These are phyloP conservation scores for Beauveria scarabaeidicola DNA, from an alignment of 2,329 filamentous ascomycete species.

Conservation along the genomic window DNA sequence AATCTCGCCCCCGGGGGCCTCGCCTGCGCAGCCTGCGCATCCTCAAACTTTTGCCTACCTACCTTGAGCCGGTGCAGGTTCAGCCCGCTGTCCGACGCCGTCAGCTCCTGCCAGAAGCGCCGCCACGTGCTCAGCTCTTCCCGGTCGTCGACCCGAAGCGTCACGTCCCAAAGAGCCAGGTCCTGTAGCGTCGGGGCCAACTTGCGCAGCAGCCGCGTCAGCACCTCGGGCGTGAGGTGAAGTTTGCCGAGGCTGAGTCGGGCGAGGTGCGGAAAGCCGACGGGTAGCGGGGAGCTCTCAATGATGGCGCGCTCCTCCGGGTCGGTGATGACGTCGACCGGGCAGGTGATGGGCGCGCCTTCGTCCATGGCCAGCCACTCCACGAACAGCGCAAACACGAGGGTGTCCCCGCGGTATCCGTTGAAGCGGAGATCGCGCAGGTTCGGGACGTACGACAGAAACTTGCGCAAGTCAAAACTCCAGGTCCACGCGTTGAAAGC, in stretches of 20 bases:
- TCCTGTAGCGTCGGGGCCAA: constrained; percentile 34
- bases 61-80: constrained; percentile 26
- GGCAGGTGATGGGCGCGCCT: constrained; percentile 3
- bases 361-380: constrained; percentile 26
- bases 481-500: background rate
- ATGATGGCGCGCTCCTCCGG: background rate
- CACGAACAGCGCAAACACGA: constrained; percentile 24
- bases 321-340: background rate
- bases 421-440: constrained; percentile 48
- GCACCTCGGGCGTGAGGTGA: constrained; percentile 18
- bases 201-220: constrained; percentile 31
- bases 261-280: constrained; percentile 27
- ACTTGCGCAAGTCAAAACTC: constrained; percentile 21
- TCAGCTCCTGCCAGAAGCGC: constrained; percentile 28
- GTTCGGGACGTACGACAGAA: constrained; percentile 32
- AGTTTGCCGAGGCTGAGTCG: constrained; percentile 37
- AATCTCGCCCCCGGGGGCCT: background rate
- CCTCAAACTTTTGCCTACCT: constrained; percentile 20
- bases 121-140: constrained; percentile 26
- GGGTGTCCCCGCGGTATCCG: constrained; percentile 8
- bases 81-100: constrained; percentile 20
- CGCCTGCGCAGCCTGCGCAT: background rate
- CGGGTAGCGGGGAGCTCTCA: constrained; percentile 15
- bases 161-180: constrained; percentile 39
- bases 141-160: background rate